A percentile compares a stretch with the other conserved stretches of the same genome.
Evolutionary conservation across 306 rosid genomes (phyloP).

Genomic region (Adenanthera pavonina): DNA sequence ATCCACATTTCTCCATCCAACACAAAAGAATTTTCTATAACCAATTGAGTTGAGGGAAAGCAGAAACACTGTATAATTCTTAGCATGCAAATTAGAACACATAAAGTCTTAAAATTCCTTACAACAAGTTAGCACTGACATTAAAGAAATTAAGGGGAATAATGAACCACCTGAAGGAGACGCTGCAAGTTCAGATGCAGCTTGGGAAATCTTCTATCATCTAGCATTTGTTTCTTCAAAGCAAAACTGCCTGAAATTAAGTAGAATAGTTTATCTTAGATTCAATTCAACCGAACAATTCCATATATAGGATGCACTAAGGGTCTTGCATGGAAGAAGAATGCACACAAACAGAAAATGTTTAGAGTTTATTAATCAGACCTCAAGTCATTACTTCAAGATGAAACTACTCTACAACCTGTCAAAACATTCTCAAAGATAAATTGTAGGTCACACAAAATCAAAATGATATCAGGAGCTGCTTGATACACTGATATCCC

Average conservation of each 20-base stretch:
- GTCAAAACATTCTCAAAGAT: not conserved
- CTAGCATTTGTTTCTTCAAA: constrained; percentile 94
- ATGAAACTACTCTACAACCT: not conserved
- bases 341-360: constrained; percentile 29
- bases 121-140: not conserved
- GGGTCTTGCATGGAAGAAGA: not conserved
- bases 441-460: constrained; percentile 7
- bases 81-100: not conserved
- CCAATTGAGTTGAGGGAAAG: constrained; percentile 22
- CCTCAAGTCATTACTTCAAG: not conserved
- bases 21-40: constrained; percentile 1
- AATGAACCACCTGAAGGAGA: constrained; percentile 76
- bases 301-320: not conserved
- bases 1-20: constrained; percentile 16
- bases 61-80: not conserved
- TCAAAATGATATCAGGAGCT: constrained; percentile 23
- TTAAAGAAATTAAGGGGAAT: constrained; percentile 22
- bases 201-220: constrained; percentile 97
- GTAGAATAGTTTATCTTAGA: constrained; percentile 35
- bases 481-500: not conserved
- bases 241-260: constrained; percentile 72
- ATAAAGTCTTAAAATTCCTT: not conserved
- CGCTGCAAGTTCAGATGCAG: constrained; percentile 94
- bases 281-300: constrained; percentile 5
- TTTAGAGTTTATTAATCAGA: constrained; percentile 22